Conservation (phyloP, 306 rosid genomes). For the Cucurbita argyrosperma region DNA sequence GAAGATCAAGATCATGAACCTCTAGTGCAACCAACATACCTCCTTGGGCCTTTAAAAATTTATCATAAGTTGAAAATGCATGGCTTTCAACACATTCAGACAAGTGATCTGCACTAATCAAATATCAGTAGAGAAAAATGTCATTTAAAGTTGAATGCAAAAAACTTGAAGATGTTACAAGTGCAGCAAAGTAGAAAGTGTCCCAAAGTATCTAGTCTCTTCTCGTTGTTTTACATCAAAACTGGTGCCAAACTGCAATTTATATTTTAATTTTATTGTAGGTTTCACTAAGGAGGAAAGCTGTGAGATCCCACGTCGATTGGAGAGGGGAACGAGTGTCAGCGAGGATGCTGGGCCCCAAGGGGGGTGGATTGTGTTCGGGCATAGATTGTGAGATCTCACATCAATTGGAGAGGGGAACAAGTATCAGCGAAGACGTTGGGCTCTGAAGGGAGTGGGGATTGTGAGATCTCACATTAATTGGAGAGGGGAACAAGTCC, state of each 20-base stretch:
- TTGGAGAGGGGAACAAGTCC: no score
- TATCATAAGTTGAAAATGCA: constrained; percentile 87
- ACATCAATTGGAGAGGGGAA: no score
- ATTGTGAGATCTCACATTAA: no score
- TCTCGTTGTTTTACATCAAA: neutral
- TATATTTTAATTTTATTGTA: neutral
- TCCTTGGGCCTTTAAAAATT: constrained; percentile 69
- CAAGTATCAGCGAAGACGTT: no score
- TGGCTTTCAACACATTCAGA: constrained; percentile 91
- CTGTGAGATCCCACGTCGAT: no score
- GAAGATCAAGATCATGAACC: neutral
- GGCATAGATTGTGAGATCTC: no score
- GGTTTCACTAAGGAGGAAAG: neutral
- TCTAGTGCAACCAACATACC: constrained; percentile 24
- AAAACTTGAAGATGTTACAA: neutral
- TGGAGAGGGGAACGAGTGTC: no score
- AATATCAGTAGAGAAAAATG: constrained; percentile 9
- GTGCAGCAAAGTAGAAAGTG: neutral
- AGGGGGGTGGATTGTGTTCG: no score
- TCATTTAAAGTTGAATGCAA: neutral
- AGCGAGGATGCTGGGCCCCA: no score
- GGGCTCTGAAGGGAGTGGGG: no score
- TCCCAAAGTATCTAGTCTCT: neutral
- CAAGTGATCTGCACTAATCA: constrained; percentile 69
- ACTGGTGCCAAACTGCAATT: neutral